A percentile compares a stretch with the other conserved stretches of the same genome.
phyloP scores from a whole-genome alignment of 2,329 filamentous ascomycete genomes.

The Paraphoma sp. region DNA sequence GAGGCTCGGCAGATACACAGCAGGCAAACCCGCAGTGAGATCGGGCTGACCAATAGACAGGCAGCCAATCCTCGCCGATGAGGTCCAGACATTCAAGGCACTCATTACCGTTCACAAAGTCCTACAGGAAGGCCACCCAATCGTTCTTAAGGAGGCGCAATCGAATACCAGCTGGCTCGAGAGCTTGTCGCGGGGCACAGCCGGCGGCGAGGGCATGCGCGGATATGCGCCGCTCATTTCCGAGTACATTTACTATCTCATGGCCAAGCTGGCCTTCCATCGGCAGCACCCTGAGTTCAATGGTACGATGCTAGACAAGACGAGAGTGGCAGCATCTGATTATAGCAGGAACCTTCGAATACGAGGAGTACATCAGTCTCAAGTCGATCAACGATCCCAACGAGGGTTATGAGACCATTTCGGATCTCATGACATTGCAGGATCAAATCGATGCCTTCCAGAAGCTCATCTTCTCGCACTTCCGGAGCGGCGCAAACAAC shows the following conservation, averaged over 20 bases:
- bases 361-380: constrained; percentile 97
- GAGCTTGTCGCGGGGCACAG: constrained; percentile 82
- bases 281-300: constrained; percentile 98
- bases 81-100: constrained; percentile 98
- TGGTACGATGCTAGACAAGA: constrained; percentile 56
- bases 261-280: constrained; percentile 96
- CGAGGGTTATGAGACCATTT: constrained; percentile 95
- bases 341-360: constrained; percentile 79
- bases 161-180: constrained; percentile 90
- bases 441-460: constrained; percentile 99
- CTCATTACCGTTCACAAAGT: constrained; percentile 98
- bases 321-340: constrained; percentile 19
- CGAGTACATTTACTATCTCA: constrained; percentile 95
- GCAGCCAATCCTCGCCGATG: constrained; percentile 96
- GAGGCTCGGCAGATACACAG: background rate
- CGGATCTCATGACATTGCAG: constrained; percentile 93
- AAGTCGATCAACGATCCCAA: constrained; percentile 99
- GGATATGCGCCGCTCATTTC: constrained; percentile 89
- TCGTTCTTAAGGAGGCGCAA: constrained; percentile 86
- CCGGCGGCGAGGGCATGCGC: constrained; percentile 79
- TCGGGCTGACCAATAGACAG: constrained; percentile 54
- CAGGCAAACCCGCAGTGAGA: background rate
- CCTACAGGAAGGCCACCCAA: constrained; percentile 92
- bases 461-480: constrained; percentile 97
- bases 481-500: constrained; percentile 88